Evolutionary conservation across 2,329 filamentous ascomycete genomes (phyloP).

Genomic region (Cladosporium sp.): DNA sequence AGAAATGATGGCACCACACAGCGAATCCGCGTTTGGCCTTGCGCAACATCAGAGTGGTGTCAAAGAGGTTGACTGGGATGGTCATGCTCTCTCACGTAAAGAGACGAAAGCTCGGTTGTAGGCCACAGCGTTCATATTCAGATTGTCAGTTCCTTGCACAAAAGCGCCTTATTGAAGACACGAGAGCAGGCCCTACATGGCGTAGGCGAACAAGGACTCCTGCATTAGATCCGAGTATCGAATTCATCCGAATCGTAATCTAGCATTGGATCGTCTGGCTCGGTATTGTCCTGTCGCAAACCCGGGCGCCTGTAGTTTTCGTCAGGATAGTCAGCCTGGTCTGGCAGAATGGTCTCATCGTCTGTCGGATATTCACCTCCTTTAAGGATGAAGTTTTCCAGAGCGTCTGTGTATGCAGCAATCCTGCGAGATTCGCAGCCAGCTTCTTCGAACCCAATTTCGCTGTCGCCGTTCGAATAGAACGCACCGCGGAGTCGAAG

Average conservation of each 20-base stretch:
- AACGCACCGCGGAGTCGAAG: not conserved
- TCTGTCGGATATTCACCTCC: not conserved
- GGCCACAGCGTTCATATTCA: not conserved
- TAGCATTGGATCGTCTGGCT: not conserved
- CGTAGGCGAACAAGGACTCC: not conserved
- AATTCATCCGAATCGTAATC: not conserved
- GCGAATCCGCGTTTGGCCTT: conserved; percentile 24
- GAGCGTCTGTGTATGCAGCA: not conserved
- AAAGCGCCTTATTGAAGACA: not conserved
- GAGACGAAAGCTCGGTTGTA: not conserved
- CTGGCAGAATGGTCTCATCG: not conserved
- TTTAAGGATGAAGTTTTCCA: not conserved
- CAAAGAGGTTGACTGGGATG: conserved; percentile 21
- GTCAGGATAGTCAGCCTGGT: not conserved
- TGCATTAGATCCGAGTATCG: not conserved
- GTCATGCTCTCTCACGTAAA: not conserved
- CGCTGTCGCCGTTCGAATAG: not conserved
- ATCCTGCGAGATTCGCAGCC: not conserved
- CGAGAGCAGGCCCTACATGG: not conserved
- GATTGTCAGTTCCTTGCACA: not conserved
- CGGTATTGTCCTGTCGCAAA: not conserved
- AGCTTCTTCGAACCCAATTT: not conserved
- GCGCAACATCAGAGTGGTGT: conserved; percentile 23
- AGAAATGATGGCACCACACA: conserved; percentile 25
- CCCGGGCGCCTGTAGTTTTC: not conserved